Base-by-base conservation (phyloP, 2,329 filamentous ascomycete species). In the Colletotrichum tropicale region DNA sequence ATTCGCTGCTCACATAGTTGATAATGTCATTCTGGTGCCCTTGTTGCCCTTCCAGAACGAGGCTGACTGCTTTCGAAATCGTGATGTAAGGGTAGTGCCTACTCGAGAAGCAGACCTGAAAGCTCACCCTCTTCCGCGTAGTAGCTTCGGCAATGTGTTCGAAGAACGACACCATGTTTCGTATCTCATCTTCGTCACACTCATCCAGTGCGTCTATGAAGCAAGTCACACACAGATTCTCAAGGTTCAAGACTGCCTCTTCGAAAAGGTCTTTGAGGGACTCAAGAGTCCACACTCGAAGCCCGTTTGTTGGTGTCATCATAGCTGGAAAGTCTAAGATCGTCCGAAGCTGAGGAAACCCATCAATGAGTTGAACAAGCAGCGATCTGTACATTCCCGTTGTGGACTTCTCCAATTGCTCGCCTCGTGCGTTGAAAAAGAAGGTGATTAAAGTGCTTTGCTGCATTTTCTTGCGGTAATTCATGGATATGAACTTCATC, bases 11-110 rank as follows among this genome's bases (percentile, higher is more conserved):
- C 16, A 85, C 79, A 64, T 86, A 85, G 2, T 74, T 74, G 18
- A 66, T 34, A 28, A 88, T 84, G 68, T 88, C 86, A 32, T 84
- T 77, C 0, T 36, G 56, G 36, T 87, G 73, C 12, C 73, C 73
- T 55, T 10, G 10, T 5, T 82, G 79, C 0, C 65, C 32, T 61
- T 86, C 84, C 0, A 86, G 60, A 0, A 77, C 62, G 1, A 85
- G 56, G n/a, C 73, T 68, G 0, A 83, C 66, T 2, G 83, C 83
- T 0, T 78, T 79, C 6, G 30, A 21, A 2, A 86, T 79, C 0
- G 68, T 81, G 26, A 77, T 77, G 13, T 74, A 16, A 2, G 73
- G 73, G 9, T 75, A 75, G 16, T 65, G 73, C 2, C 73, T 56
- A 16, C 73, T 75, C 2, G 68, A 75, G 30, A 75, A 68, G 24